Evolutionary conservation across 78 protist genomes (phyloP).

Genomic region (Polysphondylium violaceum): DNA sequence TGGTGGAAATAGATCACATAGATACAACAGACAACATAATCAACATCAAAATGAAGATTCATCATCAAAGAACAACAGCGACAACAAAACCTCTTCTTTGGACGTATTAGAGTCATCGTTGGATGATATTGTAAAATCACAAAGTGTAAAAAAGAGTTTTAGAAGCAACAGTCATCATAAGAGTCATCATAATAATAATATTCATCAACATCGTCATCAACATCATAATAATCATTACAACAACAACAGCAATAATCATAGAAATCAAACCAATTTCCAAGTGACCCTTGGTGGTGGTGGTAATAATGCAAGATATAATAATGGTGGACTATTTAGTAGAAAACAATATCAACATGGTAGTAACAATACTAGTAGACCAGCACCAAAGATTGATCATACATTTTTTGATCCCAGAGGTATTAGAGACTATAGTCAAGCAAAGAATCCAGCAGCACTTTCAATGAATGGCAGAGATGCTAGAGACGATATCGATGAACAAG

Average conservation of each 20-base stretch:
- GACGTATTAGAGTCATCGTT: slow-evolving; percentile 17
- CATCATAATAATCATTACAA: neutral
- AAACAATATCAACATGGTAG: neutral
- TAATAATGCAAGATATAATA: neutral
- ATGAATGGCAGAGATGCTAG: neutral
- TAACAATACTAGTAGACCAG: neutral
- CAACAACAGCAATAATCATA: neutral
- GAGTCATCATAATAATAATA: neutral
- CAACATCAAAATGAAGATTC: too few relatives aligned
- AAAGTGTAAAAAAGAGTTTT: neutral
- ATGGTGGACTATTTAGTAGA: too few relatives aligned
- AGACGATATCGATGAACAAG: slow-evolving; percentile 4
- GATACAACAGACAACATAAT: too few relatives aligned
- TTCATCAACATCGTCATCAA: neutral
- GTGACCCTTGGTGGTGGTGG: neutral
- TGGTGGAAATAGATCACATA: too few relatives aligned
- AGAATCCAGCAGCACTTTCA: neutral
- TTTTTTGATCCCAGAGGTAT: slow-evolving; percentile 71
- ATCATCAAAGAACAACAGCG: neutral
- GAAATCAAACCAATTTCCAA: too few relatives aligned
- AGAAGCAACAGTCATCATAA: neutral
- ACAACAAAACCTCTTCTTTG: neutral
- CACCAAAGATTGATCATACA: slow-evolving; percentile 53
- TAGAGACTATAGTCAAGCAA: slow-evolving; percentile 55
- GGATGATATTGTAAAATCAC: slow-evolving; percentile 19